Conservation (phyloP, 1,284 basidiomycete genomes). For the Melampsora larici-populina region DNA sequence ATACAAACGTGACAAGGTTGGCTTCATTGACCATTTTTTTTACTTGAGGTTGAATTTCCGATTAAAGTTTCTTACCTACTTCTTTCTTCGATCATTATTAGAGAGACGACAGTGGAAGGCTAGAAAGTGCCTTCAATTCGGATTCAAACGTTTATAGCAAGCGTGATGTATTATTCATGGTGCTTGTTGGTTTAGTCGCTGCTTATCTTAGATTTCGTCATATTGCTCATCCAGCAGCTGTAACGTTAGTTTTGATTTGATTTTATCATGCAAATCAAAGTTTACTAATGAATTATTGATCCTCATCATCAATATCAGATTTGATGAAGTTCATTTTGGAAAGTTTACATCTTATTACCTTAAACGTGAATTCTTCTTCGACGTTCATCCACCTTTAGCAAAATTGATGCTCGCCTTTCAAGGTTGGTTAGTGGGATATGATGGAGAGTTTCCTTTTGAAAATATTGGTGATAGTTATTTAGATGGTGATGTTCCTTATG, state of each 20-base stretch:
- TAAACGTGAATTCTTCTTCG: slow-evolving; percentile 91
- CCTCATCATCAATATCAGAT: too few species aligned
- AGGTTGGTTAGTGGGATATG: slow-evolving; percentile 94
- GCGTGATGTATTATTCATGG: slow-evolving; percentile 45
- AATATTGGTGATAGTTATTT: slow-evolving; percentile 92
- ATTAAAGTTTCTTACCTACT: neutral
- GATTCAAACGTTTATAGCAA: neutral
- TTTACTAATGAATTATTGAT: neutral
- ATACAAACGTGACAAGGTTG: neutral
- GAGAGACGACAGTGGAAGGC: neutral
- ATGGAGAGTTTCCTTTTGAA: slow-evolving; percentile 89
- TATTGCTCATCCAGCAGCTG: slow-evolving; percentile 87
- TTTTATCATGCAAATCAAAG: neutral
- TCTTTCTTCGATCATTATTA: neutral
- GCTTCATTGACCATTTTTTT: neutral
- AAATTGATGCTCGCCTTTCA: slow-evolving; percentile 87
- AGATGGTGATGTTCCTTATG: slow-evolving; percentile 80
- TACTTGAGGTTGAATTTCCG: neutral
- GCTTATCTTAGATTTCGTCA: slow-evolving; percentile 78
- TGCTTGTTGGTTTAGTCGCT: slow-evolving; percentile 44
- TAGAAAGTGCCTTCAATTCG: neutral
- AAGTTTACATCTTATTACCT: slow-evolving; percentile 89
- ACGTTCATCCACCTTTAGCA: slow-evolving; percentile 95
- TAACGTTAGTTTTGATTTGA: slow-evolving; percentile 69
- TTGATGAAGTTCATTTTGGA: slow-evolving; percentile 96